These are phyloP conservation scores for Cercophora sp. DNA, from an alignment of 495 filamentous ascomycete genomes.

Conservation along the genomic window DNA sequence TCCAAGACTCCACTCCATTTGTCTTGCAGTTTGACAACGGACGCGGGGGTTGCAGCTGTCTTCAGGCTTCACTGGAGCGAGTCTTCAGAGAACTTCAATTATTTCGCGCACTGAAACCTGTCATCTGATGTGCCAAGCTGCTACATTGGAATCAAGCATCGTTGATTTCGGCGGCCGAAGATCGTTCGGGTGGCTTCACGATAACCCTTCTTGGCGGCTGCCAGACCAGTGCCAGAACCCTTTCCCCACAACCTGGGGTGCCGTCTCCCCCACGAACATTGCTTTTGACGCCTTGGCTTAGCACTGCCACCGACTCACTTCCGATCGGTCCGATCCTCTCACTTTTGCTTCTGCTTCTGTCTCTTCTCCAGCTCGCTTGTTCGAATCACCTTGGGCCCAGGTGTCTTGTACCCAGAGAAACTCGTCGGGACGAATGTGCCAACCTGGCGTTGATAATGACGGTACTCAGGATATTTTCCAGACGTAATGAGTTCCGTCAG, in stretches of 20 bases:
- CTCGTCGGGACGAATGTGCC: slow-evolving; percentile 73
- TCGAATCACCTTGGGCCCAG: slow-evolving; percentile 39
- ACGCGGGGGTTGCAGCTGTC: no score
- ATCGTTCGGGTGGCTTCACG: background rate
- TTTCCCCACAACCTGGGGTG: background rate
- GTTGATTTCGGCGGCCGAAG: background rate
- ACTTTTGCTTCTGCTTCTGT: slow-evolving; percentile 20
- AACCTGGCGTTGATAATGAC: slow-evolving; percentile 75
- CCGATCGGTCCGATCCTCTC: background rate
- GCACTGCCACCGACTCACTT: background rate
- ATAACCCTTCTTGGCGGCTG: background rate
- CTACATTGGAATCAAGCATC: background rate
- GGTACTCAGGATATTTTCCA: slow-evolving; percentile 85
- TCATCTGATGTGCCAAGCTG: no score
- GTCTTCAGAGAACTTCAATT: no score
- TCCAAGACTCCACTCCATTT: background rate
- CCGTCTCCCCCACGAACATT: background rate
- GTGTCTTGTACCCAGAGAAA: slow-evolving; percentile 32
- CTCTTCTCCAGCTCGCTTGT: slow-evolving; percentile 44
- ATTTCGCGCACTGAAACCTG: no score
- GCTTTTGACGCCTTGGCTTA: background rate
- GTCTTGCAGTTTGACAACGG: background rate
- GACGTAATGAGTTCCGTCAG: slow-evolving; percentile 79
- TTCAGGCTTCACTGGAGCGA: no score
- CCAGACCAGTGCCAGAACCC: background rate